A percentile compares a stretch with the other conserved stretches of the same genome.
Conservation (phyloP, 305 asterid species). For the Ajuga reptans region DNA sequence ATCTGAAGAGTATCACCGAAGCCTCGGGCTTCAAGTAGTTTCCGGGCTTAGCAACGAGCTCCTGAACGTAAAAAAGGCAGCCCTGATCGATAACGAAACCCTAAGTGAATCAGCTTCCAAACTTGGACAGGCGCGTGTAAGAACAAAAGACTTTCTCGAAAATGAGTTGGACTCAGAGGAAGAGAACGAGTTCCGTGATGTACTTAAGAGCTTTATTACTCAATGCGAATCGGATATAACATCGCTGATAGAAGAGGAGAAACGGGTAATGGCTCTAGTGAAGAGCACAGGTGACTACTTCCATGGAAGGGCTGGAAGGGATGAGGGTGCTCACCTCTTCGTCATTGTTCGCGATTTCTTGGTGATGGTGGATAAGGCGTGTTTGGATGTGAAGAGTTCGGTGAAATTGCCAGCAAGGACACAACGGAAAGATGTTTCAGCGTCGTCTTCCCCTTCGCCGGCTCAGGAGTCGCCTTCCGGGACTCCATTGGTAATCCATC, state of each 20-base stretch:
- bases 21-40: conserved; percentile 75
- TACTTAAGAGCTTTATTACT: conserved; percentile 35
- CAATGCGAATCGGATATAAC: conserved; percentile 51
- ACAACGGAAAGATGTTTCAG: conserved; percentile 29
- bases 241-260: conserved; percentile 57
- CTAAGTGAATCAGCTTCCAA: conserved; percentile 40
- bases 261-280: conserved; percentile 58
- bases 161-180: conserved; percentile 49
- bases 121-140: conserved; percentile 39
- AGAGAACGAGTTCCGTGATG: conserved; percentile 42
- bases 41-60: conserved; percentile 70
- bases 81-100: conserved; percentile 52
- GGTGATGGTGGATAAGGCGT: conserved; percentile 64
- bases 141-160: conserved; percentile 42
- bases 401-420: conserved; percentile 29
- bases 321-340: conserved; percentile 67
- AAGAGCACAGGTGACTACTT: conserved; percentile 88
- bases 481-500: conserved; percentile 35
- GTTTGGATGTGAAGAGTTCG: conserved; percentile 51
- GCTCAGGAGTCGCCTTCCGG: conserved; percentile 46
- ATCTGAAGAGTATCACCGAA: conserved; percentile 47
- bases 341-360: conserved; percentile 74
- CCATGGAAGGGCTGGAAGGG: conserved; percentile 69
- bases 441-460: conserved; percentile 29
- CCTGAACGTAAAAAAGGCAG: conserved; percentile 62